phyloP scores from a whole-genome alignment of 768 basidiomycete genomes.

The Phylloporus sp. region DNA sequence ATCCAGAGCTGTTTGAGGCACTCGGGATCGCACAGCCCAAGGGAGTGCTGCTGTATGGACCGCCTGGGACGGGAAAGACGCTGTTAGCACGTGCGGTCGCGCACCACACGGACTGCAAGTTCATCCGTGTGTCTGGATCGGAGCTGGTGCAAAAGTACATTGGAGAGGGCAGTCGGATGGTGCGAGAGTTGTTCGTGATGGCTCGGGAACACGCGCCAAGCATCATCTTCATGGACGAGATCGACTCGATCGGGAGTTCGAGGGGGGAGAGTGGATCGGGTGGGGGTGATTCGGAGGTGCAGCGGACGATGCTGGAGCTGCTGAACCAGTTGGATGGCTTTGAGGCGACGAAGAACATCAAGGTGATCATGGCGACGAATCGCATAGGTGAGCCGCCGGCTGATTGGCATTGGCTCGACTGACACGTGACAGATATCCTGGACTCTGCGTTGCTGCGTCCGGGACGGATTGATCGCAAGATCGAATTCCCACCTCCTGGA shows the following conservation, averaged over 20 bases:
- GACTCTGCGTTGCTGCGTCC: constrained; percentile 91
- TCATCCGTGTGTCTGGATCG: constrained; percentile 91
- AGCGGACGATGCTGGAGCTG: constrained; percentile 87
- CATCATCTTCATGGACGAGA: constrained; percentile 99
- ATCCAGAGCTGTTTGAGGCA: constrained; percentile 94
- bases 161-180: constrained; percentile 95
- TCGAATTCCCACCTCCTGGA: constrained; percentile 97
- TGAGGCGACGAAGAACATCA: constrained; percentile 79
- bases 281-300: constrained; percentile 84
- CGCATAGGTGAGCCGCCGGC: constrained; percentile 62
- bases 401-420: neutral
- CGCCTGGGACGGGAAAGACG: constrained; percentile 96
- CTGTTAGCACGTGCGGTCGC: constrained; percentile 93
- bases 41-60: constrained; percentile 92
- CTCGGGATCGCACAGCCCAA: constrained; percentile 97
- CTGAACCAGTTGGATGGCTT: constrained; percentile 89
- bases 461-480: constrained; percentile 95
- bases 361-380: constrained; percentile 96
- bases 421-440: constrained; percentile 66
- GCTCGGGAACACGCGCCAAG: constrained; percentile 95
- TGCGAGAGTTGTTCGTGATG: constrained; percentile 97
- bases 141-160: constrained; percentile 99
- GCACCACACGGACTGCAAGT: constrained; percentile 96
- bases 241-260: constrained; percentile 94
- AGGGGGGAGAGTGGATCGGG: constrained; percentile 77